Evolutionary conservation across 441 rosid genomes (phyloP), one percentile per base, ranked within the genome.

Genomic region (Populus hybrid): DNA sequence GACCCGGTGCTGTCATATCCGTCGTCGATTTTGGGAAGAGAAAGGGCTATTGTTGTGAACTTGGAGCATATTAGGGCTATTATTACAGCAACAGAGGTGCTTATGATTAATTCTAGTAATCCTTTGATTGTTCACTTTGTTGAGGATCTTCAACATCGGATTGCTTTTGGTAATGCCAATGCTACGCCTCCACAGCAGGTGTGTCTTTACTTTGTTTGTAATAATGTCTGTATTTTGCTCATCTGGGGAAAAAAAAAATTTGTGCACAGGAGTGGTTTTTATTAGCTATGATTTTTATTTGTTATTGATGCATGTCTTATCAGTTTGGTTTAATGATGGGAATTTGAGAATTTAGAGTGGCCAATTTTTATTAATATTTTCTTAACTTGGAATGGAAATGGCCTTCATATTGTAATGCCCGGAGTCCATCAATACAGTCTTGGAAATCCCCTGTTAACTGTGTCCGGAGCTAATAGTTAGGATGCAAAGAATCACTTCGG

Each of bases 31-130:
- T 74, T 88, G 16, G 89, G 89, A 10, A 75, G 91, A 36, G 91
- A 88, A 78, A 71, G 88, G 70, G 89, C 91, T 38, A 85, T 85
- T 35, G 88, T 88, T 38, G 78, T 86, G 42, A 88, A 88, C 64
- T 63, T 88, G 67, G 91, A 86, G 78, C 91, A 88, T 77, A 86
- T 88, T 75, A 86, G 80, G 79, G 89, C 88, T 28, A 81, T 88
- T 40, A 80, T 88, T 76, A 88, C 89, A 8, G 87, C 91, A 57
- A 78, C 74, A 57, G 89, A 88, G 79, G 82, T 88, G 9, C 21
- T 86, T 40, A 76, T 88, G 84, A 68, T 85, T 40, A 80, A 88
- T 67, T 86, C 88, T 28, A 78, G 70, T 34, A 83, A 82, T 73
- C 91, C 91, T 23, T 73, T 85, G 67, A 82, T 83, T 21, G 50